Evolutionary conservation across 1,139 yeast genomes (phyloP).

Genomic region (Nakaseomyces kungkrabaensis): DNA sequence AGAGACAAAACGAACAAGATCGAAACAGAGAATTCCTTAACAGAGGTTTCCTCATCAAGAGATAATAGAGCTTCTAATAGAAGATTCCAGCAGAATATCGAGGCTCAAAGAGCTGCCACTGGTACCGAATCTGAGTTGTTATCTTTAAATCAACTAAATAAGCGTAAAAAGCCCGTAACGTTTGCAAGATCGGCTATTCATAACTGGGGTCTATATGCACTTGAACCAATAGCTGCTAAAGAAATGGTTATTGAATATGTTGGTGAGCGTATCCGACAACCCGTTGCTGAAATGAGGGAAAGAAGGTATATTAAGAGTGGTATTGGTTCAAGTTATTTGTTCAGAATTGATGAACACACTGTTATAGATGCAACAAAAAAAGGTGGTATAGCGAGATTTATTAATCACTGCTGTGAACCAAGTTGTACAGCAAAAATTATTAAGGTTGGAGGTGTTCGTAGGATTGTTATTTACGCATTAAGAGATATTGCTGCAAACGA

Average conservation of each 20-base stretch:
- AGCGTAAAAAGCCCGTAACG: conserved; percentile 86
- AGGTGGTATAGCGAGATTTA: conserved; percentile 94
- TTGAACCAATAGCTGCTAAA: conserved; percentile 86
- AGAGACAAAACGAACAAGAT: conserved; percentile 16
- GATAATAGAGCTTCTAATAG: conserved; percentile 83
- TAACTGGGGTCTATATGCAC: conserved; percentile 94
- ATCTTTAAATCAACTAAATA: conserved; percentile 67
- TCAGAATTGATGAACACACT: conserved; percentile 86
- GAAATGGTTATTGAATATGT: conserved; percentile 98
- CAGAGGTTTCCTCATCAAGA: conserved; percentile 54
- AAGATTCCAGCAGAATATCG: conserved; percentile 83
- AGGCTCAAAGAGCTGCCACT: conserved; percentile 65
- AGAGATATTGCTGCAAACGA: conserved; percentile 84
- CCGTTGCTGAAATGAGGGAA: conserved; percentile 89
- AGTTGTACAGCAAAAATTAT: conserved; percentile 96
- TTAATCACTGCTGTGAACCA: conserved; percentile 95
- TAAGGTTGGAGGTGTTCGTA: conserved; percentile 85
- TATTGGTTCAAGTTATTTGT: conserved; percentile 87
- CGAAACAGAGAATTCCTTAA: conserved; percentile 15
- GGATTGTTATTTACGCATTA: conserved; percentile 90
- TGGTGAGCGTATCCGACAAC: conserved; percentile 93
- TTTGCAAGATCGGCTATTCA: conserved; percentile 96
- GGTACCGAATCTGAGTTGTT: conserved; percentile 77
- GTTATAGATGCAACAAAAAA: conserved; percentile 96
- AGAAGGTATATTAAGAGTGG: conserved; percentile 80